Evolutionary conservation across 306 rosid genomes (phyloP).

Genomic region (Datisca glomerata): DNA sequence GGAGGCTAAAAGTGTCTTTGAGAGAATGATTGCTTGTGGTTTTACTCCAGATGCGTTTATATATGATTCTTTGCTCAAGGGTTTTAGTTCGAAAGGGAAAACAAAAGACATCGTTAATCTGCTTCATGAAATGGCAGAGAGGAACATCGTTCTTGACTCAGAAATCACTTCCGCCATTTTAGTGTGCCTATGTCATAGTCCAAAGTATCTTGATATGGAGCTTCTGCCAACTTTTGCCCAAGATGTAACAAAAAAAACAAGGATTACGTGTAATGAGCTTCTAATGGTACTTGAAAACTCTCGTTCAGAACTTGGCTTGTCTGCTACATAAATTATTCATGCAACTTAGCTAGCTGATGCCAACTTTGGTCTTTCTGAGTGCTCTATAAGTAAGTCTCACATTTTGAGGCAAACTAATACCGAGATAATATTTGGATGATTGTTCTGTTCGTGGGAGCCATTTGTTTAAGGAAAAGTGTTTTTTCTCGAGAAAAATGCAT

Average conservation of each 20-base stretch:
- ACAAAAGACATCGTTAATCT: slow-evolving; percentile 33
- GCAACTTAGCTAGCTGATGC: too few relatives aligned
- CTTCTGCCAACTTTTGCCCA: slow-evolving; percentile 47
- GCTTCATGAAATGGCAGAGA: slow-evolving; percentile 62
- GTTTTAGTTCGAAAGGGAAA: slow-evolving; percentile 34
- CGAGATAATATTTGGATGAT: too few relatives aligned
- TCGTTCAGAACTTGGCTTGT: slow-evolving; percentile 41
- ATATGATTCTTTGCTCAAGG: slow-evolving; percentile 65
- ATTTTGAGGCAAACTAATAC: too few relatives aligned
- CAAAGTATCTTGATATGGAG: slow-evolving; percentile 33
- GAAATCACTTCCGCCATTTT: slow-evolving; percentile 51
- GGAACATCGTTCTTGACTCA: slow-evolving; percentile 49
- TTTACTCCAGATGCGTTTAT: slow-evolving; percentile 37
- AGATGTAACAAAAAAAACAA: slow-evolving; percentile 24
- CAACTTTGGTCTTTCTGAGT: too few relatives aligned
- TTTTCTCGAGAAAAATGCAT: too few relatives aligned
- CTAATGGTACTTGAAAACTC: slow-evolving; percentile 33
- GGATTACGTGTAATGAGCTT: slow-evolving; percentile 35
- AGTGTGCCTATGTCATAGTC: slow-evolving; percentile 37
- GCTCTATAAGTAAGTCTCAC: too few relatives aligned
- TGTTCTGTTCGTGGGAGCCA: too few relatives aligned
- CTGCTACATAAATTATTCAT: too few relatives aligned
- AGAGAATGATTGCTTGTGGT: slow-evolving; percentile 52
- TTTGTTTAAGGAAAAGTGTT: too few relatives aligned
- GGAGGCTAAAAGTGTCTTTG: slow-evolving; percentile 43